Percentiles rank a stretch among this genome's conserved stretches.
These are phyloP conservation scores for Turritis glabra DNA, from an alignment of 345 rosid genomes.

Conservation along the genomic window DNA sequence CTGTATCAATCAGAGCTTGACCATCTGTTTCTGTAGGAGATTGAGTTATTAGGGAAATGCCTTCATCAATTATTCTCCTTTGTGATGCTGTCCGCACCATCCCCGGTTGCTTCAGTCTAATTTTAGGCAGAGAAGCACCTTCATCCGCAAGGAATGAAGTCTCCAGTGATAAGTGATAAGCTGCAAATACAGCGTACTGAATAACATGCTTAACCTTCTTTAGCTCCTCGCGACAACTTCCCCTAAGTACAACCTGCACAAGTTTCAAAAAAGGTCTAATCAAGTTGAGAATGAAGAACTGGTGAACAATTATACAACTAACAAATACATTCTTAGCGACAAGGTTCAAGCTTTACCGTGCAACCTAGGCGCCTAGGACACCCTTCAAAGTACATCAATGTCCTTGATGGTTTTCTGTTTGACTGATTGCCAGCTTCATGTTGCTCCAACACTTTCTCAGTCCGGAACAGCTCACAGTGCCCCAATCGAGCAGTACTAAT, in stretches of 20 bases:
- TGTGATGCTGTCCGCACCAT: conserved; percentile 45
- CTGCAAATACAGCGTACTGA: conserved; percentile 95
- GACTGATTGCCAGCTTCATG: conserved; percentile 65
- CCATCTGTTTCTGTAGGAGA: conserved; percentile 36
- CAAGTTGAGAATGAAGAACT: conserved; percentile 16
- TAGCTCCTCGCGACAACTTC: conserved; percentile 73
- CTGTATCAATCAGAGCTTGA: conserved; percentile 36
- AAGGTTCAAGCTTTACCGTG: conserved; percentile 57
- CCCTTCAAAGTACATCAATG: conserved; percentile 98
- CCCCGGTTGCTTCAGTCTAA: conserved; percentile 43
- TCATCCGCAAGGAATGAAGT: conserved; percentile 99
- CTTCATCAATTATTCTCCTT: conserved; percentile 42
- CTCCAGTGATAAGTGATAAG: conserved; percentile 89
- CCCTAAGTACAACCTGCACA: conserved; percentile 77
- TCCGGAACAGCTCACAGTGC: conserved; percentile 78
- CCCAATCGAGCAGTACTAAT: conserved; percentile 68
- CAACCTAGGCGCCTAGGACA: conserved; percentile 98
- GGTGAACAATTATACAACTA: not conserved
- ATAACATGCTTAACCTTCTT: conserved; percentile 90
- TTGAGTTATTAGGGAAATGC: conserved; percentile 41
- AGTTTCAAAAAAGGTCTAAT: conserved; percentile 29
- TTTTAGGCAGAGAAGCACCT: conserved; percentile 92
- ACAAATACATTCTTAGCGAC: not conserved
- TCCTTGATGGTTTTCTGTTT: conserved; percentile 77
- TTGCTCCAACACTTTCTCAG: conserved; percentile 77